A percentile compares a stretch with the other conserved stretches of the same genome.
phyloP scores from a whole-genome alignment of 139 green algal genomes.

The Zygnema cylindricum region DNA sequence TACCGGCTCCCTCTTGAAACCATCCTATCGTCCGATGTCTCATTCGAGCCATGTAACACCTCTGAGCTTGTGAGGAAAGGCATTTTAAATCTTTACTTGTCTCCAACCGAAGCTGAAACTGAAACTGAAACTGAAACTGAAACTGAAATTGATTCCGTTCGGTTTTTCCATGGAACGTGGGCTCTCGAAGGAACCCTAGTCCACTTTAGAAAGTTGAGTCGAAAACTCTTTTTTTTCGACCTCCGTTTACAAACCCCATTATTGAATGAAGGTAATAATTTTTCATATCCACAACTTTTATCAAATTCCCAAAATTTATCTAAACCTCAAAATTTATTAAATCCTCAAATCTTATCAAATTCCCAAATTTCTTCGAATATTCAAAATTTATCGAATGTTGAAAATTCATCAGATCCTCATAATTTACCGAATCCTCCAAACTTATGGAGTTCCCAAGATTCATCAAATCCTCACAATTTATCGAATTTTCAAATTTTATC shows the following conservation, averaged over 20 bases:
- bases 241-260: conserved; percentile 1
- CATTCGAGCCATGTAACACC: no score
- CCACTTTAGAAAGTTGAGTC: neutral
- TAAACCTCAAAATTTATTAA: neutral
- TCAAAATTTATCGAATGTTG: neutral
- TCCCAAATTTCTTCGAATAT: neutral
- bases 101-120: no score
- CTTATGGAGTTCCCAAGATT: neutral
- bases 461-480: neutral
- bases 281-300: neutral
- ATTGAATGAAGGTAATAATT: neutral
- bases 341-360: neutral
- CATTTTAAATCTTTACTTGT: no score
- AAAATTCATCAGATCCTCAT: neutral
- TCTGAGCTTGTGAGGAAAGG: no score
- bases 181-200: neutral
- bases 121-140: no score
- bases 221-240: conserved; percentile 16
- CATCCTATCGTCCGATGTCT: no score
- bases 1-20: no score
- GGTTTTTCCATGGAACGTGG: neutral
- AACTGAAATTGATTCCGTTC: no score
- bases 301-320: neutral
- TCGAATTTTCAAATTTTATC: neutral
- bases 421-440: neutral